Percentiles rank a stretch among this genome's conserved stretches.
These are phyloP conservation scores for Fusarium burgessii DNA, from an alignment of 2,329 filamentous ascomycete genomes.

Conservation along the genomic window DNA sequence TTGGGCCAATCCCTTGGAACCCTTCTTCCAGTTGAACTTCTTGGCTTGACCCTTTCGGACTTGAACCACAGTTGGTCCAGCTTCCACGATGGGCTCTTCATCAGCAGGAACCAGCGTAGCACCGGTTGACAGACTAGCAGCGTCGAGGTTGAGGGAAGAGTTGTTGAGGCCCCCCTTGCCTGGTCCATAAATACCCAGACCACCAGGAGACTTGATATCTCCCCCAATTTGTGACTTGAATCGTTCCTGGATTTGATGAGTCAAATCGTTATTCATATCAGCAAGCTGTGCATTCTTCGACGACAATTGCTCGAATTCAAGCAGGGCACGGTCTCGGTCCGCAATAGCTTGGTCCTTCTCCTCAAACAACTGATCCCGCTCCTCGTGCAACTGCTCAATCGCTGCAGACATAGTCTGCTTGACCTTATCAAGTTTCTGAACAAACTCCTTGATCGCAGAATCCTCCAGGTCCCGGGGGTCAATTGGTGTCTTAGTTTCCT, in stretches of 20 bases:
- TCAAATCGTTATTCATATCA: slow-evolving; percentile 95
- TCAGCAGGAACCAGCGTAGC: slow-evolving; percentile 71
- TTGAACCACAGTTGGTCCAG: slow-evolving; percentile 92
- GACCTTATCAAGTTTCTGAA: slow-evolving; percentile 76
- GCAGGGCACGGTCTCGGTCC: slow-evolving; percentile 90
- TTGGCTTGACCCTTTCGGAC: slow-evolving; percentile 94
- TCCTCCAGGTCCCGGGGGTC: slow-evolving; percentile 88
- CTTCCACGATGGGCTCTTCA: slow-evolving; percentile 75
- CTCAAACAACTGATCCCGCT: slow-evolving; percentile 84
- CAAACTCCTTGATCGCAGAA: slow-evolving; percentile 89
- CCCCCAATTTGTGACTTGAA: slow-evolving; percentile 82
- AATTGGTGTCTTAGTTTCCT: slow-evolving; percentile 82
- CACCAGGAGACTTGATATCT: slow-evolving; percentile 63
- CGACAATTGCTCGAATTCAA: slow-evolving; percentile 95
- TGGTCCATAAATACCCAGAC: slow-evolving; percentile 68
- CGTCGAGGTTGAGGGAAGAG: slow-evolving; percentile 64
- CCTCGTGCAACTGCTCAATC: slow-evolving; percentile 72
- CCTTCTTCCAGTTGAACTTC: slow-evolving; percentile 99
- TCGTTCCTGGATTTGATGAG: slow-evolving; percentile 91
- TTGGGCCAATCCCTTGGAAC: slow-evolving; percentile 91
- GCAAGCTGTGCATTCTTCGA: slow-evolving; percentile 94
- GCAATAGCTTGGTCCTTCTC: slow-evolving; percentile 85
- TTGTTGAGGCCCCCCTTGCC: slow-evolving; percentile 64
- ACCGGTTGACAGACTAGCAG: slow-evolving; percentile 66
- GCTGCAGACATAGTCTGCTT: slow-evolving; percentile 68